Conservation (phyloP, 257 asterid genomes). For the Apocynum venetum region DNA sequence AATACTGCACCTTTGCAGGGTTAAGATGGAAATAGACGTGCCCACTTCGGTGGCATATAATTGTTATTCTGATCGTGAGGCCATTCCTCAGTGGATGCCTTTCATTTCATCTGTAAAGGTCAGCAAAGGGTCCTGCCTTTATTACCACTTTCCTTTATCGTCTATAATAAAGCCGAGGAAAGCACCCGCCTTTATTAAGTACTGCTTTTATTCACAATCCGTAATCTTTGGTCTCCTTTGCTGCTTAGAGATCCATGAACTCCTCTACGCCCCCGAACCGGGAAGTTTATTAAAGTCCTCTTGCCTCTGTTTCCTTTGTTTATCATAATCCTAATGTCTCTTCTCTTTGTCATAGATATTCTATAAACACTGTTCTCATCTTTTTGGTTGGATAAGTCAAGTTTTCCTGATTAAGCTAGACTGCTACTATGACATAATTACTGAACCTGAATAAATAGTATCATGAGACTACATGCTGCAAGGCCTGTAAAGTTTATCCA, state of each 20-base stretch:
- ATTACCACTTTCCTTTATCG: too few relatives aligned
- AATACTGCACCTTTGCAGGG: slow-evolving; percentile 42
- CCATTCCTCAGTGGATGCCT: slow-evolving; percentile 96
- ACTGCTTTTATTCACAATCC: not conserved
- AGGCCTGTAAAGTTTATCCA: not conserved
- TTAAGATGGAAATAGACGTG: slow-evolving; percentile 72
- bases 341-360: not conserved
- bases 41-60: slow-evolving; percentile 81
- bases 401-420: not conserved
- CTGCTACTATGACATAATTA: not conserved
- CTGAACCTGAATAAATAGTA: not conserved
- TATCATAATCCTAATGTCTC: not conserved
- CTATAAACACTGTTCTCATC: not conserved
- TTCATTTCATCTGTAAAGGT: slow-evolving; percentile 90
- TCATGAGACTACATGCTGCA: not conserved
- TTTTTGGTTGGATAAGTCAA: not conserved
- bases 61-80: slow-evolving; percentile 87
- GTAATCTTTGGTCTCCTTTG: not conserved
- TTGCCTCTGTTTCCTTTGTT: not conserved
- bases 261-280: not conserved
- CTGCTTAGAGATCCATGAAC: not conserved
- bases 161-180: too few relatives aligned
- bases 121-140: not conserved
- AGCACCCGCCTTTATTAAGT: too few relatives aligned
- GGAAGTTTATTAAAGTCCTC: not conserved